A percentile compares a stretch with the other conserved stretches of the same genome.
Conservation (phyloP, 768 basidiomycete genomes). For the Leccinum ochraceum region DNA sequence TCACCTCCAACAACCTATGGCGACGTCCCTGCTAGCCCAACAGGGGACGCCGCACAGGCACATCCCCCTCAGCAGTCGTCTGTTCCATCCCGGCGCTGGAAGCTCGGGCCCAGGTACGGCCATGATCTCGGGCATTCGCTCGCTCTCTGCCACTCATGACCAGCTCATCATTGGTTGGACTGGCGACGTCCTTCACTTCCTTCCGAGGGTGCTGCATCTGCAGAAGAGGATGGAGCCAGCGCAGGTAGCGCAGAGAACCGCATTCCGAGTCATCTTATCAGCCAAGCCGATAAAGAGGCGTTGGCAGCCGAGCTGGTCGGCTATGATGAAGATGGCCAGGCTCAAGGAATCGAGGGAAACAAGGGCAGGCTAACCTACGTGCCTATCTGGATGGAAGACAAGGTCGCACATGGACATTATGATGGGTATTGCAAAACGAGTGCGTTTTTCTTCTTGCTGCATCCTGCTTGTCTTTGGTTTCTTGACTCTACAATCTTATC, state of each 20-base stretch:
- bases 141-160: constrained; percentile 80
- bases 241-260: constrained; percentile 30
- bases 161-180: constrained; percentile 95
- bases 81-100: constrained; percentile 54
- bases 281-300: constrained; percentile 60
- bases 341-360: constrained; percentile 49
- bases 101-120: constrained; percentile 75
- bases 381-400: constrained; percentile 90
- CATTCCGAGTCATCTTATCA: constrained; percentile 53
- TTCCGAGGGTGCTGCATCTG: constrained; percentile 32
- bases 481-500: constrained; percentile 12
- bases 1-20: constrained; percentile 66
- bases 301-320: constrained; percentile 64
- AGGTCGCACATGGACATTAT: constrained; percentile 90
- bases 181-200: constrained; percentile 71
- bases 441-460: constrained; percentile 42
- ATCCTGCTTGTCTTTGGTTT: neutral
- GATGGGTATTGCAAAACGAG: constrained; percentile 98
- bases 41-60: constrained; percentile 7
- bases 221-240: constrained; percentile 22
- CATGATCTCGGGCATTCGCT: constrained; percentile 95
- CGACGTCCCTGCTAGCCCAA: constrained; percentile 46
- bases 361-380: constrained; percentile 68
- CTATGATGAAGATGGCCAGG: constrained; percentile 43
- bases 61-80: constrained; percentile 11